Base-by-base conservation (phyloP, 371 early-diverging fungal species). In the Actinomortierella wolfii region DNA sequence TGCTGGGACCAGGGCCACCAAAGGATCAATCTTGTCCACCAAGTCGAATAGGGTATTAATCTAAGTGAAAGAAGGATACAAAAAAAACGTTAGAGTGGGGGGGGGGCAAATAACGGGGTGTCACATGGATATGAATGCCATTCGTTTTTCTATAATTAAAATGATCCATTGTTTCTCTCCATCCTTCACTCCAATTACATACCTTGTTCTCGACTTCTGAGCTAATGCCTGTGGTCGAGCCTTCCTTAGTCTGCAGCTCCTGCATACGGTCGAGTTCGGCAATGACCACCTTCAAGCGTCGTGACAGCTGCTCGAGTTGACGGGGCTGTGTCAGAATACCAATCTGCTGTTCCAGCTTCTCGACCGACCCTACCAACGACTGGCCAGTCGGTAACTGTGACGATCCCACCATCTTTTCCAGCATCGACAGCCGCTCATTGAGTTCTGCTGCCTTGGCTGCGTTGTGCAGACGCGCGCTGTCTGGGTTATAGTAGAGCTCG, bases 371-470 rank as follows among this genome's bases (percentile, higher is more conserved):
- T 21, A 93, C 80, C 18, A 96, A 76, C 44, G 65, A 75, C 56
- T 58, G 82, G n/a, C 84, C 73, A 24, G 78, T 79, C 62, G 83
- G 84, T 40, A 86, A 83, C 14, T 84, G 77, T 29, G 79, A 81
- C 14, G 88, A 80, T n/a, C 96, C 96, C 28, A 96, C 78, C 4
- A 92, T 70, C 34, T 81, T 83, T 59, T 96, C 97, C 45, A 96
- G 78, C 41, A 78, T 77, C 8, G 93, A 85, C 48, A 96, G 83
- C 25, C 97, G 89, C 20, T 86, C 80, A 66, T 95, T 95, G 20
- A 96, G 76, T 26, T 86, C 86, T 9, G 85, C 73, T 20, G 88
- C 57, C 57, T 89, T 86, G 49, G 83, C 78, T 39, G 85, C 81
- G 29, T 85, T 84, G 39, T 83, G 81, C 51, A 85, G 61, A 51